Percentiles rank a stretch among this genome's conserved stretches.
Conservation (phyloP, 2,329 filamentous ascomycete genomes). For the Malbranchea zuffiana region DNA sequence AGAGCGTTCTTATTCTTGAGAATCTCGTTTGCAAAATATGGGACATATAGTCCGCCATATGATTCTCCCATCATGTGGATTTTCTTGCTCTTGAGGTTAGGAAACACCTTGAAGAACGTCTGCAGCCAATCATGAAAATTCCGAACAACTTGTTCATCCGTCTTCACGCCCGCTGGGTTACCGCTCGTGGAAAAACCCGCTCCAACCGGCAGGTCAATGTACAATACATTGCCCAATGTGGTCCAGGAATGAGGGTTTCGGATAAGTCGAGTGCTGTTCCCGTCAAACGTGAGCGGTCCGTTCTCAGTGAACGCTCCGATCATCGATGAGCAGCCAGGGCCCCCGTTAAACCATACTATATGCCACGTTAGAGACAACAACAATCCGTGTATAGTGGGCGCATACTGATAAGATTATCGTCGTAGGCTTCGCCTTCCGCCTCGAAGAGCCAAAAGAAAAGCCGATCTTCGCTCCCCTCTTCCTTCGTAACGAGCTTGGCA, state of each 20-base stretch:
- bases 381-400: no score
- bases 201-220: conserved; percentile 30
- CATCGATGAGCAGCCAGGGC: conserved; percentile 15
- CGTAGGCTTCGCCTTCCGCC: conserved; percentile 21
- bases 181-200: conserved; percentile 27
- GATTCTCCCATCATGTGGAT: conserved; percentile 31
- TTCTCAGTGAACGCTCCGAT: conserved; percentile 22
- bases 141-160: conserved; percentile 22
- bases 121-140: conserved; percentile 26
- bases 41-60: conserved; percentile 30
- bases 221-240: conserved; percentile 25
- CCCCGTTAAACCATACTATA: conserved; percentile 16
- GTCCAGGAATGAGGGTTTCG: conserved; percentile 15
- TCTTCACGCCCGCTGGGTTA: conserved; percentile 19
- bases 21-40: conserved; percentile 27
- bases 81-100: conserved; percentile 21
- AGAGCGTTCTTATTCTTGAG: conserved; percentile 20
- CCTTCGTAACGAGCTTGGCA: conserved; percentile 25
- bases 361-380: no score
- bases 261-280: conserved; percentile 15
- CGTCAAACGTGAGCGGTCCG: conserved; percentile 25
- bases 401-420: conserved; percentile 28
- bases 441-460: conserved; percentile 32
- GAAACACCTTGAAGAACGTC: conserved; percentile 23
- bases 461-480: conserved; percentile 20